Conservation (phyloP, 1,284 basidiomycete genomes). For the Ceratobasidium sp. region DNA sequence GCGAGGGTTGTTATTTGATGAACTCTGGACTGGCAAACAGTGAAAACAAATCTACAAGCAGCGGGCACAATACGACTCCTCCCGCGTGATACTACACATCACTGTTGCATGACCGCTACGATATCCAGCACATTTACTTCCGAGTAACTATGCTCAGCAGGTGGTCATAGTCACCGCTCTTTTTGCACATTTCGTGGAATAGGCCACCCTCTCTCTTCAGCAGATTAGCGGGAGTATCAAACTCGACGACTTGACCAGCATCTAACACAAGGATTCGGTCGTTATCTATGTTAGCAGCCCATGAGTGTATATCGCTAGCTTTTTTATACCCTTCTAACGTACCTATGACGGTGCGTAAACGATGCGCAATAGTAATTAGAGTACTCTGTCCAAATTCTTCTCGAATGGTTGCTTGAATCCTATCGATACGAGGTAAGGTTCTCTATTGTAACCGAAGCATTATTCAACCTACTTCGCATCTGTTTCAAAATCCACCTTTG, state of each 20-base stretch:
- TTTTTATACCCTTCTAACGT: too few species aligned
- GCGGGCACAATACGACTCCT: too few species aligned
- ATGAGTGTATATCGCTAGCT: too few species aligned
- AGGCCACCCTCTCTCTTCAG: conserved; percentile 53
- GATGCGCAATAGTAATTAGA: conserved; percentile 67
- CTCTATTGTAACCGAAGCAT: background rate
- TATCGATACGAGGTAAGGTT: background rate
- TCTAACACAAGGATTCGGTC: conserved; percentile 55
- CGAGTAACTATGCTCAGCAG: background rate
- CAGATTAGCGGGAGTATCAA: conserved; percentile 54
- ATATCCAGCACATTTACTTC: background rate
- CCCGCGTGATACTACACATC: too few species aligned
- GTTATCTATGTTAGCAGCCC: conserved; percentile 55
- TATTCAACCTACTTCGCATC: conserved; percentile 34
- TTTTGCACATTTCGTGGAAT: conserved; percentile 55
- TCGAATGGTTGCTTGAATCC: conserved; percentile 81
- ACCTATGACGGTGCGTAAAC: conserved; percentile 40
- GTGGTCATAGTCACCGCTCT: conserved; percentile 51
- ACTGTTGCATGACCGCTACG: conserved; percentile 43
- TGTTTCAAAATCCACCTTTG: conserved; percentile 66
- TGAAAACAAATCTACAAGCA: too few species aligned
- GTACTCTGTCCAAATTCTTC: conserved; percentile 77
- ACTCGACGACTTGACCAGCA: conserved; percentile 51
- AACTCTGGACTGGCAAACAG: too few species aligned
- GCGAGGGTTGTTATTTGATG: too few species aligned